Conservation (phyloP, 495 filamentous ascomycete genomes). For the Aspergillus coremiiformis region DNA sequence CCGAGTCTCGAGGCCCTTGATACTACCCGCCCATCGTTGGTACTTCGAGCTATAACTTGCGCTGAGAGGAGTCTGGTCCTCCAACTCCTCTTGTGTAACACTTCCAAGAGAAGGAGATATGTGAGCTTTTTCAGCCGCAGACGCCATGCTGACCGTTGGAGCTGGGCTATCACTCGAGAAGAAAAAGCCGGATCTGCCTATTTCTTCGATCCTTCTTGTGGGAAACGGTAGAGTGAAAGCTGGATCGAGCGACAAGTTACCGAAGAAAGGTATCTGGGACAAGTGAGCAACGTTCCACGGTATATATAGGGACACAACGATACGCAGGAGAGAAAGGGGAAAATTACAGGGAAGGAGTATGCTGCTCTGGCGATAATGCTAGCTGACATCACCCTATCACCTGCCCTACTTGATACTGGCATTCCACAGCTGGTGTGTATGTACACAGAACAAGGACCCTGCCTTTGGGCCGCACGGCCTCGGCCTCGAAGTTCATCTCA, state of each 20-base stretch:
- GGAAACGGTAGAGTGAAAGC: background rate
- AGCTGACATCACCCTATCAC: conserved; percentile 15
- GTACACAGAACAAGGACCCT: conserved; percentile 6
- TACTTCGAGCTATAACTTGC: conserved; percentile 13
- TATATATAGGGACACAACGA: conserved; percentile 3
- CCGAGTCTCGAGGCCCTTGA: conserved; percentile 54
- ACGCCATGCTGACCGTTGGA: conserved; percentile 7
- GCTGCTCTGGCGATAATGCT: background rate
- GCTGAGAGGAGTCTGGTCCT: background rate
- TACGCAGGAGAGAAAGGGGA: conserved; percentile 1
- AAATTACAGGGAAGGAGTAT: background rate
- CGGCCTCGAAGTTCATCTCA: background rate
- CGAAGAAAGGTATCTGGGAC: background rate
- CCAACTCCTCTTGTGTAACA: conserved; percentile 13
- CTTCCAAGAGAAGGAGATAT: conserved; percentile 15
- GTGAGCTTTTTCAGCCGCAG: conserved; percentile 12
- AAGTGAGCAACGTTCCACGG: background rate
- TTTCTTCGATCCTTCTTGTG: background rate
- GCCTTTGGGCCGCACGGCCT: background rate
- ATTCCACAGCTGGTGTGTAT: conserved; percentile 12
- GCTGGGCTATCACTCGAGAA: background rate
- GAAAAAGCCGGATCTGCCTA: background rate
- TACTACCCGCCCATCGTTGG: conserved; percentile 26
- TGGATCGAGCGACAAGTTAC: background rate
- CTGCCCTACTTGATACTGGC: conserved; percentile 9